phyloP scores from a whole-genome alignment of 495 filamentous ascomycete species.

The Penicillium nucicola region DNA sequence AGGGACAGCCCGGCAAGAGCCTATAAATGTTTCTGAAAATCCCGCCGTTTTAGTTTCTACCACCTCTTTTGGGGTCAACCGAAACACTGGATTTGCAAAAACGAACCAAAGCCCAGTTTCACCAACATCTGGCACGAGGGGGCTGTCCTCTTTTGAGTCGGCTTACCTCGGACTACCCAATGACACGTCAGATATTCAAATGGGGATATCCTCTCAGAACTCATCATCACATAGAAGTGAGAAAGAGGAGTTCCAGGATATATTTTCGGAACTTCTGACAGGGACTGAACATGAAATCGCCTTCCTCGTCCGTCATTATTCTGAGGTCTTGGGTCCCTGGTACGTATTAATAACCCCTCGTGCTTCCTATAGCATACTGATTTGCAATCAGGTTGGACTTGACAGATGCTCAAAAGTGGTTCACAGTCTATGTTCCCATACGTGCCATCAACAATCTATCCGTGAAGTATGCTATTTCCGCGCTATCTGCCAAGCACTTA shows the following conservation, averaged over 20 bases:
- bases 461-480: constrained; percentile 36
- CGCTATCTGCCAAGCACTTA: constrained; percentile 41
- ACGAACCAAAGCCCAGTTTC: constrained; percentile 12
- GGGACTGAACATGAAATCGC: constrained; percentile 40
- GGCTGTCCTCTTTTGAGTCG: not conserved
- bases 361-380: constrained; percentile 1
- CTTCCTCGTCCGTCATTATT: constrained; percentile 38
- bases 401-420: constrained; percentile 38
- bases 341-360: constrained; percentile 10
- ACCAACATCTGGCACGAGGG: constrained; percentile 2
- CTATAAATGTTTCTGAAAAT: not conserved
- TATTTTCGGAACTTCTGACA: constrained; percentile 41
- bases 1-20: not conserved
- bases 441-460: constrained; percentile 31
- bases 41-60: not conserved
- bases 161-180: not conserved
- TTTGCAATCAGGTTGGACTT: constrained; percentile 32
- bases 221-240: constrained; percentile 27
- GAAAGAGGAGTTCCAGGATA: constrained; percentile 37
- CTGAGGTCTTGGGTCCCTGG: constrained; percentile 36
- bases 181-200: constrained; percentile 6
- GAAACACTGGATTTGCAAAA: constrained; percentile 6
- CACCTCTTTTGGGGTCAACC: not conserved
- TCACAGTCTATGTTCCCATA: constrained; percentile 35
- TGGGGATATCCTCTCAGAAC: constrained; percentile 14